phyloP scores from a whole-genome alignment of 2,329 filamentous ascomycete species.

The Talaromyces sp. region DNA sequence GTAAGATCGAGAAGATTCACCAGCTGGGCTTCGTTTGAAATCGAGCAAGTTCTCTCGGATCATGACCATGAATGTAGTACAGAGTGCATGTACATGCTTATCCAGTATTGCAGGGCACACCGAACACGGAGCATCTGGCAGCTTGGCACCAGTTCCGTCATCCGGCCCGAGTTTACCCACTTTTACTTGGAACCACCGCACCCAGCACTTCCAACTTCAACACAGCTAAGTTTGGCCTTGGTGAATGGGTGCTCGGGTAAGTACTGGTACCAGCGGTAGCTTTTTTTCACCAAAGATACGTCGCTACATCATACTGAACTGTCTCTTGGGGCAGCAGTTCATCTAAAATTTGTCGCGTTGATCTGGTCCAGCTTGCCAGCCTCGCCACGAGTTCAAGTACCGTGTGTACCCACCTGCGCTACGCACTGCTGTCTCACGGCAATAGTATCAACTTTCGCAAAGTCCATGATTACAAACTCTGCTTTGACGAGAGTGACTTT shows the following conservation, averaged over 20 bases:
- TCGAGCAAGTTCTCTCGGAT: not conserved
- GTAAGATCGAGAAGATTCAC: not conserved
- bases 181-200: not conserved
- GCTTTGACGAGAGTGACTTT: not conserved
- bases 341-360: not conserved
- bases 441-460: not conserved
- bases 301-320: not conserved
- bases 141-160: not conserved
- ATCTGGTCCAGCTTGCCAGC: not conserved
- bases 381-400: not conserved
- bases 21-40: not conserved
- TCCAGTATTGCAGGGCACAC: no score
- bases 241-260: not conserved
- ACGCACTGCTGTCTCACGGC: not conserved
- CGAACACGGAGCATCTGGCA: not conserved
- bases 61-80: not conserved
- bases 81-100: no score
- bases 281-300: not conserved
- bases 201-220: not conserved
- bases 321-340: not conserved
- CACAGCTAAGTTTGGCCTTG: no score
- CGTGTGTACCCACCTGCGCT: not conserved
- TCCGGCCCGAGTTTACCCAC: conserved; percentile 1
- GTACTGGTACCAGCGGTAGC: not conserved
- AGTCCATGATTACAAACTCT: not conserved